Conservation (phyloP, 2,329 filamentous ascomycete genomes). For the Gnomoniopsis sp. region DNA sequence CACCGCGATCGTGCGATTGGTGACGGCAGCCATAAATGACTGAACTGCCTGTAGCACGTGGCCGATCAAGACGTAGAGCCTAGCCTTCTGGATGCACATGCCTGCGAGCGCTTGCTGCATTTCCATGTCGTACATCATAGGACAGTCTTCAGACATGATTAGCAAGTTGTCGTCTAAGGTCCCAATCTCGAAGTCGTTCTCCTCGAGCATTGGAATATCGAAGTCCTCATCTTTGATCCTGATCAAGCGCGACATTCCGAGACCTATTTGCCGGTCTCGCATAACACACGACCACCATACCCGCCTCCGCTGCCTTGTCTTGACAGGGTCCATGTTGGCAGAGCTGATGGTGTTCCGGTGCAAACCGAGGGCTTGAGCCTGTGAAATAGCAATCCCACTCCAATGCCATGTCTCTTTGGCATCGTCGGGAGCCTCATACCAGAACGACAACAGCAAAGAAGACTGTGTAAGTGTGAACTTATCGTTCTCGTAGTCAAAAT, state of each 20-base stretch:
- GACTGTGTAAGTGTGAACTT: slow-evolving; percentile 86
- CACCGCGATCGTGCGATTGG: slow-evolving; percentile 71
- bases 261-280: slow-evolving; percentile 84
- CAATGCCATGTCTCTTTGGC: slow-evolving; percentile 98
- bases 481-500: slow-evolving; percentile 92
- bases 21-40: slow-evolving; percentile 69
- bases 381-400: slow-evolving; percentile 93
- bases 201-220: slow-evolving; percentile 83
- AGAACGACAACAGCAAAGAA: slow-evolving; percentile 89
- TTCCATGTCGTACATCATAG: slow-evolving; percentile 63
- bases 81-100: slow-evolving; percentile 90
- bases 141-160: slow-evolving; percentile 67
- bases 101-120: slow-evolving; percentile 77
- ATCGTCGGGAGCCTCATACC: slow-evolving; percentile 95
- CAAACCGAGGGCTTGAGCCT: slow-evolving; percentile 89
- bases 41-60: slow-evolving; percentile 89
- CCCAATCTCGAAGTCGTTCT: slow-evolving; percentile 80
- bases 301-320: slow-evolving; percentile 84
- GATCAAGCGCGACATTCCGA: slow-evolving; percentile 91
- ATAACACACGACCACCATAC: slow-evolving; percentile 99
- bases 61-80: slow-evolving; percentile 84
- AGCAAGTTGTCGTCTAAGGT: slow-evolving; percentile 64
- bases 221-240: slow-evolving; percentile 92
- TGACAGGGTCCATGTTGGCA: slow-evolving; percentile 68
- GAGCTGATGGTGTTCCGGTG: slow-evolving; percentile 74